A percentile compares a stretch with the other conserved stretches of the same genome.
Conservation (phyloP, 2,329 filamentous ascomycete species). For the Talaromyces amestolkiae region DNA sequence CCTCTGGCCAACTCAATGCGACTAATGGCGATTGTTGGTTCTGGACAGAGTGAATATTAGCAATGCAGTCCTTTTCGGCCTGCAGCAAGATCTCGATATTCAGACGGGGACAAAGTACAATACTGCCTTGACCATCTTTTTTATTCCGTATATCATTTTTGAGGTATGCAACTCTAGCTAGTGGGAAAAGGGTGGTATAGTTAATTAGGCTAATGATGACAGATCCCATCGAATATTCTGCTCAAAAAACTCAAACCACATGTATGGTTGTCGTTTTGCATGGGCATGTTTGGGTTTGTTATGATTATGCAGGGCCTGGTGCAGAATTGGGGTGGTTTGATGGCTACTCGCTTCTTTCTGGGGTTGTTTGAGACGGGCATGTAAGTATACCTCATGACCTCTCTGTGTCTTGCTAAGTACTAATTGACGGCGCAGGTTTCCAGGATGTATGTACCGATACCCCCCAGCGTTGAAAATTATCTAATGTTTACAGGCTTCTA, state of each 20-base stretch:
- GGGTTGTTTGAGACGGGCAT: conserved; percentile 74
- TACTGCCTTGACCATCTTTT: conserved; percentile 75
- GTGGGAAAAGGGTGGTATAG: not conserved
- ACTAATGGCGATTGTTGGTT: conserved; percentile 16
- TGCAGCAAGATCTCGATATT: conserved; percentile 63
- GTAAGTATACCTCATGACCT: conserved; percentile 17
- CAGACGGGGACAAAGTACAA: conserved; percentile 61
- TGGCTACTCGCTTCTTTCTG: conserved; percentile 81
- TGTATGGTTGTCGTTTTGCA: conserved; percentile 74
- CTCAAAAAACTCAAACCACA: conserved; percentile 66
- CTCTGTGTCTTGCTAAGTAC: not conserved
- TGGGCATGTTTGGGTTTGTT: conserved; percentile 77
- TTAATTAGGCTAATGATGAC: conserved; percentile 38
- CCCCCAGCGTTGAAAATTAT: not conserved
- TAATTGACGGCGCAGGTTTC: conserved; percentile 35
- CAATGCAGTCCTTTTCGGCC: conserved; percentile 68
- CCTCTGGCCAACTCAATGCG: not conserved
- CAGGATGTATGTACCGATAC: conserved; percentile 55
- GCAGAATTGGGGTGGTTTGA: conserved; percentile 70
- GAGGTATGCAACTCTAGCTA: conserved; percentile 23
- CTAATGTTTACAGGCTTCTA: conserved; percentile 45
- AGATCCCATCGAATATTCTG: conserved; percentile 69
- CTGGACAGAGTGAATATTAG: conserved; percentile 67
- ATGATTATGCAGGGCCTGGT: conserved; percentile 67
- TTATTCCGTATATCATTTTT: conserved; percentile 69